These are phyloP conservation scores for Colletotrichum lentis DNA, from an alignment of 2,329 filamentous ascomycete genomes.

Conservation along the genomic window DNA sequence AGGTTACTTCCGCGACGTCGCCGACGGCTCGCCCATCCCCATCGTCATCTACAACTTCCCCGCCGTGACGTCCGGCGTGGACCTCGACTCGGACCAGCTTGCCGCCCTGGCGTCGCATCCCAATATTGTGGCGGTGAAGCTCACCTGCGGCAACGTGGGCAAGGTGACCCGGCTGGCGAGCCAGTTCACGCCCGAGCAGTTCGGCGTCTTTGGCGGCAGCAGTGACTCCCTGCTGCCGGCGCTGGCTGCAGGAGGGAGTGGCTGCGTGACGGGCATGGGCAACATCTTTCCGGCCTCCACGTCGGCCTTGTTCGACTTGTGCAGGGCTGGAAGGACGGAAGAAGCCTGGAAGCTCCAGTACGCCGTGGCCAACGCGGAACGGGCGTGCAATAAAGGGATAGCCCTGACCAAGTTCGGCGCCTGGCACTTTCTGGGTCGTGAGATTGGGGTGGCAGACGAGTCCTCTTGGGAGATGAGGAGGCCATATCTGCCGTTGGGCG, in stretches of 20 bases:
- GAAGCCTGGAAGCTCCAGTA: constrained; percentile 53
- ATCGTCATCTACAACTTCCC: constrained; percentile 42
- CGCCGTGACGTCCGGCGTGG: constrained; percentile 40
- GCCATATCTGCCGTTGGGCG: constrained; percentile 52
- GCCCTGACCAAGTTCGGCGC: constrained; percentile 57
- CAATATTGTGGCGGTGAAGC: constrained; percentile 68
- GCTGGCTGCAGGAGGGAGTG: constrained; percentile 50
- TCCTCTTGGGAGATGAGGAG: constrained; percentile 52
- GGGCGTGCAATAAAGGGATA: constrained; percentile 60
- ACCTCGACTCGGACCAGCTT: constrained; percentile 41
- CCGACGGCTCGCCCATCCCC: constrained; percentile 54
- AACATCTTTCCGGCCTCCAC: constrained; percentile 57
- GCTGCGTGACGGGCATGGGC: constrained; percentile 56
- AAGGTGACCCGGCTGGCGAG: constrained; percentile 61
- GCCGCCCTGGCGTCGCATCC: constrained; percentile 60
- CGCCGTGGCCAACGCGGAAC: constrained; percentile 56
- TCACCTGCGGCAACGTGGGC: constrained; percentile 62
- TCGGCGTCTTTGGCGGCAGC: constrained; percentile 55
- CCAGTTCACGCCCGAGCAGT: constrained; percentile 50
- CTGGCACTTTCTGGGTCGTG: constrained; percentile 52
- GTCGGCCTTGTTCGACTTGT: constrained; percentile 52
- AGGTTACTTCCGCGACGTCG: constrained; percentile 69
- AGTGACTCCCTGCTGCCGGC: constrained; percentile 55
- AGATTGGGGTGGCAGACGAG: constrained; percentile 49
- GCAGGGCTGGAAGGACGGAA: constrained; percentile 48